Evolutionary conservation across 768 basidiomycete genomes (phyloP), one percentile per base, ranked within the genome.

Genomic region (Kwoniella heveanensis): DNA sequence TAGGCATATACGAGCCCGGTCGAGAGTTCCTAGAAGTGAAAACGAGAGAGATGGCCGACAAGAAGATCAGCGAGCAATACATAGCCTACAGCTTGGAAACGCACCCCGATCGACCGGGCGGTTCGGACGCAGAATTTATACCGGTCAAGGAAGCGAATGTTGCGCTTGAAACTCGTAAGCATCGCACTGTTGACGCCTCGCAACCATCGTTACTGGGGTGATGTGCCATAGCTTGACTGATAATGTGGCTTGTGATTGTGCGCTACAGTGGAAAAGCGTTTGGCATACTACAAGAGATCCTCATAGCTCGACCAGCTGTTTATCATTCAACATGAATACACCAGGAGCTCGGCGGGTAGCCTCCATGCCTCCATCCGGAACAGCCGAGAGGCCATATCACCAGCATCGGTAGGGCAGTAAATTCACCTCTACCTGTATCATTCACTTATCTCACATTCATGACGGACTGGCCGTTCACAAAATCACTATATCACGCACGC

Each of bases 151-250:
- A 52, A 19, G 62, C 62, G 12, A 39, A 46, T 52, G 19, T 13
- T 2, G 24, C 47, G 15, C n/a, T 64, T 21, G 62, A 64, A 36
- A 57, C 55, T 26, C 57, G 62, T 64, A 24, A 64, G 62, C 52
- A n/a, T 1, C 19, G 30, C 24, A 6, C 6, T 36, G 32, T 13
- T 36, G 32, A 7, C 32, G n/a, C n/a, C n/a, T n/a, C n/a, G n/a
- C n/a, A n/a, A n/a, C n/a, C n/a, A n/a, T n/a, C n/a, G n/a, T n/a
- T 32, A 32, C 3, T 44, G 39, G 39, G 4, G 9, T 17, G 39
- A 44, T 44, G 39, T 44, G 32, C 32, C n/a, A 36, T 6, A 6
- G 32, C 32, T 13, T 7, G 32, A 13, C 32, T 36, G 32, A 36
- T 36, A 6, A 13, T 13, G 32, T 46, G 3, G 44, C 12, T 2